Conservation (phyloP, 164 flowering plant species). For the Dillenia suffruticosa region DNA sequence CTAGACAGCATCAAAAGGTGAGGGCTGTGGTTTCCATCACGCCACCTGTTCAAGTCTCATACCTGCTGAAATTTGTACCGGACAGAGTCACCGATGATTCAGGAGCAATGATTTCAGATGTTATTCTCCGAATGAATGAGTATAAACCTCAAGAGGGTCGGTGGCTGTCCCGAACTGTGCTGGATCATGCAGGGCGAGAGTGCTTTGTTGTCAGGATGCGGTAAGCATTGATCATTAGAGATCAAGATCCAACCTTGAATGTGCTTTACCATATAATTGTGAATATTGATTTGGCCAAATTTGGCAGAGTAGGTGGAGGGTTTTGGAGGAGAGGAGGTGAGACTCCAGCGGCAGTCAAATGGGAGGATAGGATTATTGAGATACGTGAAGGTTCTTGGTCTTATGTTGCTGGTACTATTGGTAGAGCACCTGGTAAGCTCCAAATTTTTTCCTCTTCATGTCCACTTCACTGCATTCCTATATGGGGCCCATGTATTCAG, state of each 20-base stretch:
- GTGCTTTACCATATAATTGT: neutral
- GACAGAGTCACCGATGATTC: slow-evolving; percentile 91
- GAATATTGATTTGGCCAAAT: neutral
- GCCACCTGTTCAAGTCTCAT: slow-evolving; percentile 91
- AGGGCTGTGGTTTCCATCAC: slow-evolving; percentile 61
- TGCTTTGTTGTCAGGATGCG: slow-evolving; percentile 82
- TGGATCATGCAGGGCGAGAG: slow-evolving; percentile 88
- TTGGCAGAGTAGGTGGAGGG: slow-evolving; percentile 69
- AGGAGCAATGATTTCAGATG: slow-evolving; percentile 94
- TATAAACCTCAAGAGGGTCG: slow-evolving; percentile 92
- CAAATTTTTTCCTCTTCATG: too few relatives aligned
- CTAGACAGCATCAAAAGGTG: slow-evolving; percentile 30
- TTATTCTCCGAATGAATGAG: slow-evolving; percentile 62
- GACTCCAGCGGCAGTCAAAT: slow-evolving; percentile 56
- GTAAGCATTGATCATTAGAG: slow-evolving; percentile 22
- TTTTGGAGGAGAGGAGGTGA: slow-evolving; percentile 94
- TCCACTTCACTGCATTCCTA: too few relatives aligned
- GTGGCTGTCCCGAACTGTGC: slow-evolving; percentile 91
- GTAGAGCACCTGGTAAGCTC: slow-evolving; percentile 70
- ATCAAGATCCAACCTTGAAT: too few relatives aligned
- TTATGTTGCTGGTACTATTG: slow-evolving; percentile 81
- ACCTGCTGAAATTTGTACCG: slow-evolving; percentile 82
- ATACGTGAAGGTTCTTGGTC: slow-evolving; percentile 92
- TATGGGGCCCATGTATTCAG: too few relatives aligned
- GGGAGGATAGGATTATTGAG: slow-evolving; percentile 81